These are phyloP conservation scores for Tetrahymena borealis DNA, from an alignment of 73 alveolate species.

Conservation along the genomic window DNA sequence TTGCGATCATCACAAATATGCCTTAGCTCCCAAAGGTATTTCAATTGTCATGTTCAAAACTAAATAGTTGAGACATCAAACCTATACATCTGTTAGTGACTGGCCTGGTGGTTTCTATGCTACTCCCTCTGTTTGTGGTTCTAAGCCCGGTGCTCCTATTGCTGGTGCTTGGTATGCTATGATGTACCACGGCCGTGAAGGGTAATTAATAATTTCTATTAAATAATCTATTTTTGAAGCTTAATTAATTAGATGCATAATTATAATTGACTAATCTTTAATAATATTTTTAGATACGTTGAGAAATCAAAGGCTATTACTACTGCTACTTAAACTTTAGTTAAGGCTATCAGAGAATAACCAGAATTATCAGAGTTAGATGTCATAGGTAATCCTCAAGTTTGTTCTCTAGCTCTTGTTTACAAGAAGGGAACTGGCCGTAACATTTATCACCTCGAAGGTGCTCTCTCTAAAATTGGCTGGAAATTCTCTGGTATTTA, in stretches of 20 bases:
- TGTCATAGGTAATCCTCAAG: background rate
- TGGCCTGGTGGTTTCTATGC: slow-evolving; percentile 94
- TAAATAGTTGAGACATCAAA: slow-evolving; percentile 68
- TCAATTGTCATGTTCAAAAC: slow-evolving; percentile 81
- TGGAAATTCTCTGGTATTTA: background rate
- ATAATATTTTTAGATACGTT: slow-evolving; percentile 70
- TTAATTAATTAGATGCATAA: no score
- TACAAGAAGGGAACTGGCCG: background rate
- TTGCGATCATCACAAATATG: slow-evolving; percentile 97
- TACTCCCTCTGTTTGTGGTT: slow-evolving; percentile 82
- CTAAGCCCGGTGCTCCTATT: slow-evolving; percentile 90
- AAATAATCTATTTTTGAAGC: no score
- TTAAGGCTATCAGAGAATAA: slow-evolving; percentile 54
- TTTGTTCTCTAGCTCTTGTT: background rate
- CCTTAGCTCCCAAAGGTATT: slow-evolving; percentile 98
- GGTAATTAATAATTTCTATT: no score
- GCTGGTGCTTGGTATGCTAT: slow-evolving; percentile 96
- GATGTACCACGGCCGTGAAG: slow-evolving; percentile 55
- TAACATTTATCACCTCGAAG: background rate
- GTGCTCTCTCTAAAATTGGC: background rate
- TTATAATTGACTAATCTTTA: no score
- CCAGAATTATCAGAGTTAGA: slow-evolving; percentile 61
- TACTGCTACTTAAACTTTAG: slow-evolving; percentile 62
- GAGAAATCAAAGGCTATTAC: slow-evolving; percentile 62
- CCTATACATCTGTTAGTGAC: slow-evolving; percentile 72